Evolutionary conservation across 2,329 filamentous ascomycete genomes (phyloP), one percentile per base, ranked within the genome.

Genomic region (Colletotrichum agaves): DNA sequence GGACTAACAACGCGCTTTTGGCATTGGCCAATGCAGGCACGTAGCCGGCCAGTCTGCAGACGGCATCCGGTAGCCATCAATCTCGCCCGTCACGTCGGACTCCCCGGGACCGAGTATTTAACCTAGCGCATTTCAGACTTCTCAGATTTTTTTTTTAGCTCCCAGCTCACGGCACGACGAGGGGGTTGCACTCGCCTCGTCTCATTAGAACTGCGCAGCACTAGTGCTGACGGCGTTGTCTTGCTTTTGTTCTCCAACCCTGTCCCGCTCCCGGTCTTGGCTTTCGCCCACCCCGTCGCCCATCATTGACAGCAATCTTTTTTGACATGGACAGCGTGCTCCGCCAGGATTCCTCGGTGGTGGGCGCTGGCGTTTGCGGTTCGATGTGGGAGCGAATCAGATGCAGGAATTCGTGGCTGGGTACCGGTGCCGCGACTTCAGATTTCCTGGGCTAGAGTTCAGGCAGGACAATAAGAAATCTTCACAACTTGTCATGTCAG

Each of bases 181-280:
- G 43, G 10, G 61, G 10, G 61, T 59, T 15, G n/a, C 44, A 37
- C 21, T 8, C 21, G 52, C 52, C 37, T 56, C 52, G 37, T 27
- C 37, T 19, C 52, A 43, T 31, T 56, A 31, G 43, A 21, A 43
- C 11, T 17, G 17, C 37, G 53, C 46, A 43, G 35, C 37, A 56
- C 61, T 64, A 64, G 61, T 37, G 61, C 55, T 64, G 44, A 64
- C 55, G 27, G 44, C 27, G 27, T 12, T 27, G 58, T 60, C 27
- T 35, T 35, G 27, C 47, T 15, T 52, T 21, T 50, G n/a, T n/a
- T 0, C 0, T 31, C 31, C 46, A 13, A 49, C 21, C 46, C 46
- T 52, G 47, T 52, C 47, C 47, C 47, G 13, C 47, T 35, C 13
- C 47, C 27, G 47, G 47, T 27, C 47, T 52, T 35, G 47, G 47